Evolutionary conservation across 768 basidiomycete genomes (phyloP).

Genomic region (Boletellus ananas): DNA sequence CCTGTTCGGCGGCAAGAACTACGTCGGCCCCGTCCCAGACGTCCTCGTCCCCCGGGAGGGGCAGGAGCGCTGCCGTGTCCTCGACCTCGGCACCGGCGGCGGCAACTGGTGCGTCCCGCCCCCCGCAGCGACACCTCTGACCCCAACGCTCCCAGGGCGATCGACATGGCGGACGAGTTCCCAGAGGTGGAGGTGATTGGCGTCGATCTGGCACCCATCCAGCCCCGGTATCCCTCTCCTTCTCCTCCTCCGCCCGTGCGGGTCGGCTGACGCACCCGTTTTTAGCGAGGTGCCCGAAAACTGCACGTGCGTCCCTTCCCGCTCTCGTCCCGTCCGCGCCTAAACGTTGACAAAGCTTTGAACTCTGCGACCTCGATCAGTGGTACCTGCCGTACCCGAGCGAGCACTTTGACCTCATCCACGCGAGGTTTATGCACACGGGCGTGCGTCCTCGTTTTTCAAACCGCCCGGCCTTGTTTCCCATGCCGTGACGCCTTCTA

Average conservation of each 20-base stretch:
- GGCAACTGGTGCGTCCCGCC: constrained; percentile 52
- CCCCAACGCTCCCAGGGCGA: constrained; percentile 45
- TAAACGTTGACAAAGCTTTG: constrained; percentile 45
- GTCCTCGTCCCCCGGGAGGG: constrained; percentile 41
- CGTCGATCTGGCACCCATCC: constrained; percentile 68
- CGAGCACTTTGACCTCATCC: constrained; percentile 62
- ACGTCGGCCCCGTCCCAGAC: constrained; percentile 61
- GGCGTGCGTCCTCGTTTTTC: constrained; percentile 36
- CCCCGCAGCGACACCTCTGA: not conserved
- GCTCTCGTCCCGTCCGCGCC: no score
- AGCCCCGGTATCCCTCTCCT: constrained; percentile 52
- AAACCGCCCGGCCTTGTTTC: not conserved
- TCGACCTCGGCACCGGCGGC: constrained; percentile 68
- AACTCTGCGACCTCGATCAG: constrained; percentile 65
- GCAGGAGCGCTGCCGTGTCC: constrained; percentile 38
- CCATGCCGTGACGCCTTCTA: constrained; percentile 25
- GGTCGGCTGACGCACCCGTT: constrained; percentile 16
- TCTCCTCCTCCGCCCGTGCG: not conserved
- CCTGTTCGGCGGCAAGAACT: constrained; percentile 59
- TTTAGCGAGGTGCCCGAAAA: constrained; percentile 61
- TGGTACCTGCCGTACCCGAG: constrained; percentile 59
- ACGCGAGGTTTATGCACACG: constrained; percentile 64
- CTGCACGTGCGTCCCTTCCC: constrained; percentile 55
- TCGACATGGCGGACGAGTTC: constrained; percentile 73
- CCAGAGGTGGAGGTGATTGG: constrained; percentile 63